Base-by-base conservation (phyloP, 179 eudicot species). In the Vitellaria paradoxa region DNA sequence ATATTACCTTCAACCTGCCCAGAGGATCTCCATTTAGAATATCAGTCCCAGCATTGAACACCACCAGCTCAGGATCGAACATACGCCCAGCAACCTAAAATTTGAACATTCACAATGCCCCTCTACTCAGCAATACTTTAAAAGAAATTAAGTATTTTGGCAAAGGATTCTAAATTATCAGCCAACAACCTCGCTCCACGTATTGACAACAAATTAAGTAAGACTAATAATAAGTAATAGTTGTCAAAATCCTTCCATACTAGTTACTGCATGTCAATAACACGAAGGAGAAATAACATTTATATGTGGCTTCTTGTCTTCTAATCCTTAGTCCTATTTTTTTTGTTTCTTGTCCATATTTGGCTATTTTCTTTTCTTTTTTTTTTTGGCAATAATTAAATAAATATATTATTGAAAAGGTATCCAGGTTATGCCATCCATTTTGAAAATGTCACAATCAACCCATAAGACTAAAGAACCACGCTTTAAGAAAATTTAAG, bases 41-140 rank as follows among this genome's bases (percentile, higher is more conserved):
- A 83, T 95, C 98, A n/a, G 99, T 95, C 68, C 99, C 99, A 83
- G 97, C 99, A 82, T 95, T 95, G 80, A 93, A 95, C 14, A 95
- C 83, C 77, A 95, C 88, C 85, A 95, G 79, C 72, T 93, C 92
- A 61, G 99, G 97, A 76, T 89, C 79, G 74, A 90, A 93, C 81
- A 12, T 79, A 24, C 53, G 67, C 63, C 85, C 90, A 55, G 93
- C 97, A 77, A 90, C 92, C 99, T 95, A 83, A 46, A 30, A 46
- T 60, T 46, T 40, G 26, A 49, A 7, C 60, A 73, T 62, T 69
- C 73, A 30, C 18, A 60, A 42, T 47, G 17, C 60, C 30, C 71
- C 71, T 17, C 21, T 8, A 68, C 40, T 42, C 15, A 61, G 14
- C 46, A 53, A 53, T 15, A 3, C 40, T 40, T 73, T 6, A 30